These are phyloP conservation scores for Hirschfeldia incana DNA, from an alignment of 345 rosid species.

Conservation along the genomic window DNA sequence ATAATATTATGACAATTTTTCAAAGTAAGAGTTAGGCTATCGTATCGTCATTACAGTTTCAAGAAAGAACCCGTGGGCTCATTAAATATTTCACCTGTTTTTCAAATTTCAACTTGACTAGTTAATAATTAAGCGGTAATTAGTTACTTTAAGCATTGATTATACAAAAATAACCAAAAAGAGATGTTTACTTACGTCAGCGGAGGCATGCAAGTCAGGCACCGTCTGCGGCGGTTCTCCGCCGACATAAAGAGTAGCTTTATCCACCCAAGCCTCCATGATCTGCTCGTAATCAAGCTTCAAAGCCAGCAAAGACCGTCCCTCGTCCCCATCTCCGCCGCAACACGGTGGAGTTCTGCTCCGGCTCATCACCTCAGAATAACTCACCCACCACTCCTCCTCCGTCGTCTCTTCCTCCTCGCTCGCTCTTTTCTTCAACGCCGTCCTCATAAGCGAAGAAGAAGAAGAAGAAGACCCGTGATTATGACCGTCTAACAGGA, in stretches of 20 bases:
- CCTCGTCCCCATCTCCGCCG: conserved; percentile 29
- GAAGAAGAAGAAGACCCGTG: conserved; percentile 28
- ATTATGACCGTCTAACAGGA: conserved; percentile 32
- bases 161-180: not conserved
- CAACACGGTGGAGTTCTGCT: conserved; percentile 33
- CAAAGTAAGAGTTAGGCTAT: not conserved
- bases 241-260: conserved; percentile 61
- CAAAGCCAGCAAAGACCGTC: conserved; percentile 46
- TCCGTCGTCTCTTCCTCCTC: conserved; percentile 60
- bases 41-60: not conserved
- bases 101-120: no score
- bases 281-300: conserved; percentile 87
- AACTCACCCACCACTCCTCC: conserved; percentile 85
- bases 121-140: not conserved
- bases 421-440: conserved; percentile 66
- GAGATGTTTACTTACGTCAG: conserved; percentile 42
- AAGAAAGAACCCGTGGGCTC: not conserved
- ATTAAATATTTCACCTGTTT: not conserved
- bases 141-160: not conserved
- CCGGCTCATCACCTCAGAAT: conserved; percentile 54
- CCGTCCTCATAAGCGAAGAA: conserved; percentile 54
- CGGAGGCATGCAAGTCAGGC: conserved; percentile 60
- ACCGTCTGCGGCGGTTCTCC: conserved; percentile 70
- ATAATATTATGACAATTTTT: not conserved
- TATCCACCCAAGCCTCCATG: conserved; percentile 84